Conservation (phyloP, 2,329 filamentous ascomycete species). For the Sporothrix humicola region DNA sequence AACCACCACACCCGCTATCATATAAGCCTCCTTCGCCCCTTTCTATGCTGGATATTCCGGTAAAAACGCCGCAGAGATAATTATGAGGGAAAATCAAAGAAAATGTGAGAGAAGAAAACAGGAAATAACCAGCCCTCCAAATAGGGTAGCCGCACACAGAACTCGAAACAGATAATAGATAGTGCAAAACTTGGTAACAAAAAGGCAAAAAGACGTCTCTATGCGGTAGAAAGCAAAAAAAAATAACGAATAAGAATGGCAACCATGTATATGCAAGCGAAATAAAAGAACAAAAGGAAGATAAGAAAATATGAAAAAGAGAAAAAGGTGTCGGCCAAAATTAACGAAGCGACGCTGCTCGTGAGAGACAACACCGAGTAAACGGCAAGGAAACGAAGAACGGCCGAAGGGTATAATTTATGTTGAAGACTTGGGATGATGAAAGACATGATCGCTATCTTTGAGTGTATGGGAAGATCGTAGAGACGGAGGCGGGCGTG, state of each 20-base stretch:
- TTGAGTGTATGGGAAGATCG: background rate
- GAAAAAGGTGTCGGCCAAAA: slow-evolving; percentile 11
- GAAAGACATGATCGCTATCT: slow-evolving; percentile 1
- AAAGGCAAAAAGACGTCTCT: background rate
- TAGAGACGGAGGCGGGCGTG: background rate
- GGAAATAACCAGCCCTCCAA: slow-evolving; percentile 23
- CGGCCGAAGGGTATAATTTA: slow-evolving; percentile 15
- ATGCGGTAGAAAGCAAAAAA: slow-evolving; percentile 6
- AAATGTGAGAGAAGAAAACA: slow-evolving; percentile 31
- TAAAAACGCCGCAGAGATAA: slow-evolving; percentile 10
- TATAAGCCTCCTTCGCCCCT: background rate
- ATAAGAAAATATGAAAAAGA: background rate
- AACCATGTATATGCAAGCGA: slow-evolving; percentile 26
- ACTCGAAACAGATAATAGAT: background rate
- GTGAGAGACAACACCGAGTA: background rate
- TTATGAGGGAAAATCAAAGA: slow-evolving; percentile 18
- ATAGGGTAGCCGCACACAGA: background rate
- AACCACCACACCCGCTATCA: background rate
- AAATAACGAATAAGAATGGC: background rate
- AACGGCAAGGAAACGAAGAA: background rate
- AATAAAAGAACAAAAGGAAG: background rate
- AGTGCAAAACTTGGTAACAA: background rate
- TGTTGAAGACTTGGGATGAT: background rate
- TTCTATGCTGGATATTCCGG: slow-evolving; percentile 26
- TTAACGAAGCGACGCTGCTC: background rate